Conservation (phyloP, 164 flowering plant genomes). For the Chimonanthus praecox region DNA sequence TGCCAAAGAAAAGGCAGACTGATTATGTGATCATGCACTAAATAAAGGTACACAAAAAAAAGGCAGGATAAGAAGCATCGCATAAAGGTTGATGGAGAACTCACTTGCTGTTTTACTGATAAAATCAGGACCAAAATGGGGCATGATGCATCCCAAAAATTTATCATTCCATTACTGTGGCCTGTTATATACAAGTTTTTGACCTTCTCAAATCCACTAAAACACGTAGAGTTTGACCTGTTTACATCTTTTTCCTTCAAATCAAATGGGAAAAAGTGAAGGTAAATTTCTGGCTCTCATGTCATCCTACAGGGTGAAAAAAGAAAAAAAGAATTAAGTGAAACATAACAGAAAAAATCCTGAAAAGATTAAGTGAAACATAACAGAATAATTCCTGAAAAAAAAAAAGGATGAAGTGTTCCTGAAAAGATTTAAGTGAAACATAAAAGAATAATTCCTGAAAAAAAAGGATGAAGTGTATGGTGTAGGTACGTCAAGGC, state of each 20-base stretch:
- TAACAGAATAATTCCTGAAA: background rate
- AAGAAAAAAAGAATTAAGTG: background rate
- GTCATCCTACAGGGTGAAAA: conserved; percentile 37
- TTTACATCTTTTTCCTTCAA: conserved; percentile 43
- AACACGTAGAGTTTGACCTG: conserved; percentile 22
- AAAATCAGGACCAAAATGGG: conserved; percentile 49
- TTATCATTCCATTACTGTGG: conserved; percentile 71
- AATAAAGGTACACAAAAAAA: background rate
- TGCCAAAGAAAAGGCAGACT: background rate
- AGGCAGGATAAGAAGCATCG: background rate
- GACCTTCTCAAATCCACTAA: conserved; percentile 50
- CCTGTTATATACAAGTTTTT: conserved; percentile 76
- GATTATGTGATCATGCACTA: too few species aligned
- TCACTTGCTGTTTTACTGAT: conserved; percentile 52
- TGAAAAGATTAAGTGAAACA: background rate
- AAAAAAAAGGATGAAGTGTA: too few species aligned
- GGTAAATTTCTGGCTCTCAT: conserved; percentile 34
- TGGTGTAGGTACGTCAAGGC: too few species aligned
- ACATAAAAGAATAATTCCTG: background rate
- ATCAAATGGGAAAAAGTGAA: conserved; percentile 53
- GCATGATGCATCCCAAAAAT: conserved; percentile 79
- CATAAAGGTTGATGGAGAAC: background rate
- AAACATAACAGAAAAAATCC: background rate
- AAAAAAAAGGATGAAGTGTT: too few species aligned
- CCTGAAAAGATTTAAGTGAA: background rate